Evolutionary conservation across 768 basidiomycete species (phyloP), one percentile per base, ranked within the genome.

Genomic region (Mycena vitilis): DNA sequence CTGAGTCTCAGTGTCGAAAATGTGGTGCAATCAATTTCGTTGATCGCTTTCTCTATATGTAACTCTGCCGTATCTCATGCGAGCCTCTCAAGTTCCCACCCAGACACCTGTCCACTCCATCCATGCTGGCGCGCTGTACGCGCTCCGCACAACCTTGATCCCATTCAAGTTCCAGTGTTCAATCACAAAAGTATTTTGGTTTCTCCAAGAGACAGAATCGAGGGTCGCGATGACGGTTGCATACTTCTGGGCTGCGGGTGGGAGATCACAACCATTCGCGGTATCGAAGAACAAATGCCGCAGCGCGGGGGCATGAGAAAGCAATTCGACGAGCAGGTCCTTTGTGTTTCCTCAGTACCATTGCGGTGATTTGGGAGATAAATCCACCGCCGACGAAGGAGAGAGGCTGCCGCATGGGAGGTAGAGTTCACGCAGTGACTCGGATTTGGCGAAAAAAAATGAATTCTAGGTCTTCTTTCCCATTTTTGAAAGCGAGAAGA

Each of bases 181-280:
- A 12, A 54, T 52, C 15, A n/a, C 18, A 13, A 53, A 63, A 13
- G 40, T 53, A 11, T 8, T 18, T 60, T 49, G 38, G 18, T 63
- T 38, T 34, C 36, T 25, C 61, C 61, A 63, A 5, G 61, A 63
- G 1, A 63, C 40, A 10, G 61, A 53, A 15, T 11, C 15, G 30
- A 63, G 61, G 12, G 61, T 63, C 16, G 23, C 1, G 38, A 63
- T 63, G 42, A 8, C 9, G 18, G 12, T 30, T 13, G 20, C 25
- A 37, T 48, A 60, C 23, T 6, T 60, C 9, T 49, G 23, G 36
- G 58, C 51, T 4, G 23, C 6, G 15, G 12, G 12, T 20, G 51
- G 18, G 34, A 52, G 51, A 13, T 34, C 51, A 7, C 15, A 34
- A 30, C 34, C 51, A 13, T 34, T 13, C 7, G 37, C 36, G 3